Evolutionary conservation across 75 land plant species (phyloP).

Genomic region (Azolla pinnata): DNA sequence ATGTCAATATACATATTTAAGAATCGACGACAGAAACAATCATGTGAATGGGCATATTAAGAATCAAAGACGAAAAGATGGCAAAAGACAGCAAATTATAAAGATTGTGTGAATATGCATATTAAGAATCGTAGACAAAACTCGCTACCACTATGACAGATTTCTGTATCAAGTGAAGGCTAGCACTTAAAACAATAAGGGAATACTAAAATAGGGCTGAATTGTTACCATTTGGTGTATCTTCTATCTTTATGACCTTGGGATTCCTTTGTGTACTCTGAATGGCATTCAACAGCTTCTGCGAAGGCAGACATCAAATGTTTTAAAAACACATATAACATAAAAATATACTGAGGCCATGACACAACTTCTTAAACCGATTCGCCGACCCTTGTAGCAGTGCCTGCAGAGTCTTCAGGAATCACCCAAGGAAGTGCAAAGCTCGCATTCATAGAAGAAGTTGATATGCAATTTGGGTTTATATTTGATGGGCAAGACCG

Average conservation of each 20-base stretch:
- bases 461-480: conserved; percentile 79
- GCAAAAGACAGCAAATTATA: no score
- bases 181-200: no score
- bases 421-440: conserved; percentile 68
- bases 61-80: no score
- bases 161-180: no score
- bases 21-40: no score
- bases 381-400: conserved; percentile 44
- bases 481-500: conserved; percentile 61
- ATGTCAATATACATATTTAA: no score
- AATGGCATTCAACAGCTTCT: conserved; percentile 65
- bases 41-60: no score
- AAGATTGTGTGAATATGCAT: no score
- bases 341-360: conserved; percentile 1
- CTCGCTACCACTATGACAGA: no score
- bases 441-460: conserved; percentile 65
- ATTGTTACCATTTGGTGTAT: conserved; percentile 51
- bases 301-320: background rate
- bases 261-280: conserved; percentile 64
- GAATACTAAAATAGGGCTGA: background rate
- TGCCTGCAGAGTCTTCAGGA: conserved; percentile 24
- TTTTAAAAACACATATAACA: background rate
- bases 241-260: conserved; percentile 44
- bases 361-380: background rate
- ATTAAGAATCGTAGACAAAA: no score